Conservation (phyloP, 768 basidiomycete genomes). For the Macrolepiota fuliginosa region DNA sequence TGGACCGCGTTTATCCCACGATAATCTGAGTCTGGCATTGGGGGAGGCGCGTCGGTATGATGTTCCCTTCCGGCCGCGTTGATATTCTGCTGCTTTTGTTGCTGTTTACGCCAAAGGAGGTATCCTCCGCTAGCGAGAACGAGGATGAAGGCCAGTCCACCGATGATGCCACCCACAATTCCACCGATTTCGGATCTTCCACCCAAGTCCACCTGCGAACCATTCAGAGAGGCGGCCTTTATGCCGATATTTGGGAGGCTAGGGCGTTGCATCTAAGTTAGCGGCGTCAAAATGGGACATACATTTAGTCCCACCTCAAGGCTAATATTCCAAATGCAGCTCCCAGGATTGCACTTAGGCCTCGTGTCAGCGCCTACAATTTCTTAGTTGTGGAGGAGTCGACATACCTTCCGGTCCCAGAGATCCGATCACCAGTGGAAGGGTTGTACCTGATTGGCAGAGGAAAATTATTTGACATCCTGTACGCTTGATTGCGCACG, state of each 20-base stretch:
- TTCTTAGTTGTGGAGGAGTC: background rate
- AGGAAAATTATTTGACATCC: conserved; percentile 14
- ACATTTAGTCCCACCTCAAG: conserved; percentile 19
- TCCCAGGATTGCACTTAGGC: conserved; percentile 29
- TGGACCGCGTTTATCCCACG: no score
- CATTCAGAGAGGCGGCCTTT: background rate
- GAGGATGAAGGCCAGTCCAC: conserved; percentile 9
- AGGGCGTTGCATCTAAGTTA: background rate
- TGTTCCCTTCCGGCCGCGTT: no score
- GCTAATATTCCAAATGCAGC: conserved; percentile 29
- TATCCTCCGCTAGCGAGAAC: background rate
- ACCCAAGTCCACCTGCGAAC: background rate
- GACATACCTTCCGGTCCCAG: conserved; percentile 14
- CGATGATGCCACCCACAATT: conserved; percentile 15
- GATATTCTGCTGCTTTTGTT: no score
- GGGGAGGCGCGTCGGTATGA: no score
- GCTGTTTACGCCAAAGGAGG: conserved; percentile 1
- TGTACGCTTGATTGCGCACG: conserved; percentile 23
- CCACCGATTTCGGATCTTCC: conserved; percentile 3
- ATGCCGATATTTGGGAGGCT: conserved; percentile 8
- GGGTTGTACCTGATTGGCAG: conserved; percentile 26
- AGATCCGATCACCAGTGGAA: conserved; percentile 16
- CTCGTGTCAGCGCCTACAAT: background rate
- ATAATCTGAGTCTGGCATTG: no score
- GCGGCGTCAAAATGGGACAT: background rate